A percentile compares a stretch with the other conserved stretches of the same genome.
Evolutionary conservation across 495 filamentous ascomycete genomes (phyloP).

Genomic region (Neurospora sp.): DNA sequence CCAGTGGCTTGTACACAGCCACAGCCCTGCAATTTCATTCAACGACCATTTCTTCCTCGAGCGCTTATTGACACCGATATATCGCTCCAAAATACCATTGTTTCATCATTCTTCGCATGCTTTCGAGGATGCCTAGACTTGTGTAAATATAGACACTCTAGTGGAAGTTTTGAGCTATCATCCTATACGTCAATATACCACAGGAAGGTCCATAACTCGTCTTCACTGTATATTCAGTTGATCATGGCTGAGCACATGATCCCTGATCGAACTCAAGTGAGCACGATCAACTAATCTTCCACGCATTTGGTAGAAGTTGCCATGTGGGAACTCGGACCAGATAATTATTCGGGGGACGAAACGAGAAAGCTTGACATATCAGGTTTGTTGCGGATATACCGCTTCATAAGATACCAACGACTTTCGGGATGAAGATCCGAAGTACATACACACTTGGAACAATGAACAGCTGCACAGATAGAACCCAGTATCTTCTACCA

Average conservation of each 20-base stretch:
- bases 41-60: neutral
- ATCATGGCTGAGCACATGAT: neutral
- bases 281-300: neutral
- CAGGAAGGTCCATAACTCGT: neutral
- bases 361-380: neutral
- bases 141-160: neutral
- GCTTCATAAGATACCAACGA: neutral
- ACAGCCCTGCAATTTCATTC: neutral
- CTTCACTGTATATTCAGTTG: neutral
- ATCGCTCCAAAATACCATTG: neutral
- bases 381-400: neutral
- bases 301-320: neutral
- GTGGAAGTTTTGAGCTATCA: neutral
- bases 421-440: neutral
- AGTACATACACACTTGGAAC: neutral
- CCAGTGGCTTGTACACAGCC: neutral
- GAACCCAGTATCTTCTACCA: neutral
- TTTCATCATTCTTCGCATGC: neutral
- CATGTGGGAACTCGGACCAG: neutral
- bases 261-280: neutral
- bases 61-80: neutral
- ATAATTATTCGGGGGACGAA: neutral
- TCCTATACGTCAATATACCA: neutral
- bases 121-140: neutral
- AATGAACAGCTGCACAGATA: neutral